Evolutionary conservation across 768 basidiomycete species (phyloP), one percentile per base, ranked within the genome.

Genomic region (Russula emetica): DNA sequence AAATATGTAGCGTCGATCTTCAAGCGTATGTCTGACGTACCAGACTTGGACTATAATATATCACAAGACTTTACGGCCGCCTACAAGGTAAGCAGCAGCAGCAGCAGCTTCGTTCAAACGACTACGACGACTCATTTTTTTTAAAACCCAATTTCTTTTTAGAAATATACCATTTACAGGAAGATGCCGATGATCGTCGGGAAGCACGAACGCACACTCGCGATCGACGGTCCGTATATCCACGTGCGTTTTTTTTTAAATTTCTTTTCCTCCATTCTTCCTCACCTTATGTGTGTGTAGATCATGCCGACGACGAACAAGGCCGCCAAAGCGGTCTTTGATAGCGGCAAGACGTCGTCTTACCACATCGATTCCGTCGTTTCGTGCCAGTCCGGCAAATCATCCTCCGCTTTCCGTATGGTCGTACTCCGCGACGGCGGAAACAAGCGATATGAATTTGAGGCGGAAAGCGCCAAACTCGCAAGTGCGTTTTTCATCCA

Each of bases 381-480:
- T 36, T 84, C 87, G 53, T 92, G 91, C 71, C 90, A 96, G 71
- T 87, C 87, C 1, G 81, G 85, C 52, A 93, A 94, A 73, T 83
- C 83, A 14, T 86, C 88, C 32, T 82, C 89, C 1, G 82, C 84
- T 42, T 95, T 99, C 83, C 96, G 95, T 79, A 81, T 98, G 22
- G 83, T 96, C 36, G 83, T 98, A 14, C 87, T 84, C 71, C 78
- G 78, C 62, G 82, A 84, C 42, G 81, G 82, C 49, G 80, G 85
- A 47, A 88, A 87, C 69, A 99, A 98, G 79, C 80, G 94, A 44
- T 98, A 98, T 72, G 96, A 98, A 70, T 98, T 97, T 72, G 97
- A 99, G 76, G 96, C 94, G 0, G 95, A 96, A 74, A 93, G 78
- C 68, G 80, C 89, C 1, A 88, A 86, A 73, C 72, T 85, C 61